Evolutionary conservation across 1,139 yeast genomes (phyloP), one percentile per base, ranked within the genome.

Genomic region (Yamadazyma membranifaciens): DNA sequence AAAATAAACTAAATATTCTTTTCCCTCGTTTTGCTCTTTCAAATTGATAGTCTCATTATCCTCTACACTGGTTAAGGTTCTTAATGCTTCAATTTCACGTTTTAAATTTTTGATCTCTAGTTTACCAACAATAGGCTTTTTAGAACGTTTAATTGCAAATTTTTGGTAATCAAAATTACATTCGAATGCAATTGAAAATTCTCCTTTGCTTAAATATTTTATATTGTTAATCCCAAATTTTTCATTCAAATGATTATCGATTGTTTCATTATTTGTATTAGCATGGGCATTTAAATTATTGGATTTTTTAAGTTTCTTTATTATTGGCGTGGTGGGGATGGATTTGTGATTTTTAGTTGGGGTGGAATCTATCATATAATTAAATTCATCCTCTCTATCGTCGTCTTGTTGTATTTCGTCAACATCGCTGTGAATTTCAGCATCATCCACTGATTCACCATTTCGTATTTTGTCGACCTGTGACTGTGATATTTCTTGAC

Each of bases 91-190:
- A 35, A 72, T 65, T 52, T 72, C 77, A 33, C 75, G 49, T 38
- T 56, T 41, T 17, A 71, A 66, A 2, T 67, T 60, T 42, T 65
- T 63, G 32, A 60, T 58, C 47, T 69, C 76, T 14, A 60, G 46
- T 54, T 65, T 63, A 30, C 81, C 75, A 48, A 73, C 44, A 39
- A 62, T 50, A 39, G 78, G 70, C 54, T 70, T 70, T 54, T 85
- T 86, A 24, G 94, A 79, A 45, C 96, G 73, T 62, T 92, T 92
- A 40, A 92, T 92, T 0, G 98, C 98, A 62, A 81, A 88, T 51
- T 78, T 80, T 31, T 77, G 77, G 40, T 77, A 67, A 56, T 83
- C 77, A 61, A 80, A 74, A 49, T 87, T 63, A 44, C 86, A 83
- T 53, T 86, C 88, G 61, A 80, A 92, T 10, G 95, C 98, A 34